Evolutionary conservation across 2,329 filamentous ascomycete species (phyloP), one percentile per base, ranked within the genome.

Genomic region (Calonectria multiphialidica): DNA sequence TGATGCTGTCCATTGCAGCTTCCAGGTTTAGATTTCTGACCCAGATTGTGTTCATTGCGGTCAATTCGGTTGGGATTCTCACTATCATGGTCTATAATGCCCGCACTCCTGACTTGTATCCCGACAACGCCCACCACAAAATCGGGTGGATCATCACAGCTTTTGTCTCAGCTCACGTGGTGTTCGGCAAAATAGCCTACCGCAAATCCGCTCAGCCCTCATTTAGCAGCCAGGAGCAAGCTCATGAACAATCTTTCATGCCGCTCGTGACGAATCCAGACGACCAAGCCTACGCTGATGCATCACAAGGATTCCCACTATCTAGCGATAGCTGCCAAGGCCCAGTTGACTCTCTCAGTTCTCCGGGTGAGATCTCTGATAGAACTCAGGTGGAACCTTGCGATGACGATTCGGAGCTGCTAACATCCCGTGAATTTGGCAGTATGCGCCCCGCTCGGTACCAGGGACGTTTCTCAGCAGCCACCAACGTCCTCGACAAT

Each of bases 61-160:
- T 25, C n/a, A 59, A 59, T 23, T 15, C 16, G n/a, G 5, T 40
- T 40, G 53, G 53, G 10, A 23, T 63, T 2, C 21, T 45, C 13
- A 40, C 30, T 10, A 21, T 8, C 16, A 63, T 45, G 23, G 13
- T 63, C 5, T 63, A 63, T 40, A 63, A 63, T n/a, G 21, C 59
- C 12, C n/a, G 23, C 18, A 30, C 59, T 12, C 37, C 59, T 13
- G 59, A 63, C 30, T 30, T 63, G 23, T 63, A 63, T 42, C 59
- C 59, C 5, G 47, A 47, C 59, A 63, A 63, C 25, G 59, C 21
- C 21, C 59, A 63, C 40, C 59, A 63, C 59, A 63, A 63, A 45
- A n/a, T 63, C 3, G 59, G 59, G 10, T 63, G 59, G 59, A 45
- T 63, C 18, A 30, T 63, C 59, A 63, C n/a, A 15, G 23, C 23